Conservation (phyloP, 192 early-diverging fungal species). For the Linnemannia schmuckeri region DNA sequence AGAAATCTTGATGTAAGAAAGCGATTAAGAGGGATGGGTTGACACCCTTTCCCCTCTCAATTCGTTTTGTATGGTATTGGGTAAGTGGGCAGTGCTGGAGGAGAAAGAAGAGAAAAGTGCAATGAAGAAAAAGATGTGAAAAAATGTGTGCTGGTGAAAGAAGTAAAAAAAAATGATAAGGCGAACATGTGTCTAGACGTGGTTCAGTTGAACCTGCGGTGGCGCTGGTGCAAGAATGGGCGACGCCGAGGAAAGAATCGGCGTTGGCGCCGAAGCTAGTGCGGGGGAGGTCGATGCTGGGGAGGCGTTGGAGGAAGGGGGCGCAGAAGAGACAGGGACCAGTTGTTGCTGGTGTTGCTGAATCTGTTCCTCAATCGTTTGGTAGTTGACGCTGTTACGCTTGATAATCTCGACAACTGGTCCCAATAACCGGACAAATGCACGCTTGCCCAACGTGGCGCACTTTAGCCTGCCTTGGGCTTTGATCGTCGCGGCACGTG, state of each 20-base stretch:
- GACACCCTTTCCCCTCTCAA: not conserved
- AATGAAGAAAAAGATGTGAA: not conserved
- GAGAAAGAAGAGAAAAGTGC: not conserved
- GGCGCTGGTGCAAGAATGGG: slow-evolving; percentile 13
- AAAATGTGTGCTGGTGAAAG: not conserved
- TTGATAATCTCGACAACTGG: slow-evolving; percentile 97
- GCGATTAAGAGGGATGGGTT: not conserved
- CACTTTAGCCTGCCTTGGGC: slow-evolving; percentile 93
- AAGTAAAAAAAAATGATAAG: slow-evolving; percentile 1
- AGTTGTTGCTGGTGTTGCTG: slow-evolving; percentile 50
- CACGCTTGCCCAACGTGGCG: slow-evolving; percentile 95
- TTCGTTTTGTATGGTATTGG: not conserved
- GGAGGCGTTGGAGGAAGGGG: slow-evolving; percentile 11
- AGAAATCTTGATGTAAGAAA: not conserved
- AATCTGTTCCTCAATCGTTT: slow-evolving; percentile 63
- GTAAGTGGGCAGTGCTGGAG: not conserved
- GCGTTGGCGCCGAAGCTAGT: slow-evolving; percentile 33
- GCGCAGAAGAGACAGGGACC: slow-evolving; percentile 23
- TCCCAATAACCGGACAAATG: slow-evolving; percentile 94
- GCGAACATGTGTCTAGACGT: slow-evolving; percentile 20
- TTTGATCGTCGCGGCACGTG: slow-evolving; percentile 90
- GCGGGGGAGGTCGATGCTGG: slow-evolving; percentile 22
- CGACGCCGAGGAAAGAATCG: slow-evolving; percentile 18
- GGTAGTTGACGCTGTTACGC: slow-evolving; percentile 94
- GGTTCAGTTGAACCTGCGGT: slow-evolving; percentile 25